Conservation (phyloP, 495 filamentous ascomycete species). For the Xylaria bambusicola region DNA sequence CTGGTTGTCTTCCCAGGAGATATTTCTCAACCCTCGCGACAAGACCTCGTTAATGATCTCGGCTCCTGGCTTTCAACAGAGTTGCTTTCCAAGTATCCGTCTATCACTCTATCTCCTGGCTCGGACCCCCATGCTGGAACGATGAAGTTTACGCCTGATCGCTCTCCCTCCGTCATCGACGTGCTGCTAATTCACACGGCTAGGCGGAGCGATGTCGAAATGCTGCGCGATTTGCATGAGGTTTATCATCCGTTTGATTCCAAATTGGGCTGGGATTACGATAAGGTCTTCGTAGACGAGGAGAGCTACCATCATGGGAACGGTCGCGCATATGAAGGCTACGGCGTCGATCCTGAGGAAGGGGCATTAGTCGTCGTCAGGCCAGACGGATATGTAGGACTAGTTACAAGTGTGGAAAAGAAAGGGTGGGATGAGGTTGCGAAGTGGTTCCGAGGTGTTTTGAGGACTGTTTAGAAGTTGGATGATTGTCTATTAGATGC, state of each 20-base stretch:
- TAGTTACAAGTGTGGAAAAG: constrained; percentile 54
- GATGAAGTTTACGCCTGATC: constrained; percentile 38
- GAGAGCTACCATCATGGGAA: constrained; percentile 58
- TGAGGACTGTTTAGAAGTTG: constrained; percentile 9
- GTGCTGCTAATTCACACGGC: constrained; percentile 61
- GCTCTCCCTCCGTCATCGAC: constrained; percentile 51
- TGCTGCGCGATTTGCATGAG: constrained; percentile 54
- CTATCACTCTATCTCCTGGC: constrained; percentile 16
- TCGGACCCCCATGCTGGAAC: constrained; percentile 21
- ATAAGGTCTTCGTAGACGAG: constrained; percentile 67
- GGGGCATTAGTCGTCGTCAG: constrained; percentile 59
- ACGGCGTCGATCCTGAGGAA: constrained; percentile 58
- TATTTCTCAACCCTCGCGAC: constrained; percentile 39
- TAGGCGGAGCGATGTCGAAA: constrained; percentile 45
- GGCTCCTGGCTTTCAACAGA: constrained; percentile 36
- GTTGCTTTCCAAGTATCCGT: constrained; percentile 30
- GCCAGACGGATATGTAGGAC: constrained; percentile 69
- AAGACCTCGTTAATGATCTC: constrained; percentile 38
- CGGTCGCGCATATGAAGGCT: constrained; percentile 64
- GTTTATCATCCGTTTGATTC: constrained; percentile 58
- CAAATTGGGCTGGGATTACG: constrained; percentile 61
- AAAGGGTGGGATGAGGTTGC: constrained; percentile 33
- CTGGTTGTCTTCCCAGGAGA: constrained; percentile 65
- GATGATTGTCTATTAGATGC: too few relatives aligned
- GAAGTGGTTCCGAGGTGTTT: constrained; percentile 24